Conservation (phyloP, 257 asterid genomes). For the Paraleonurus japonicus region DNA sequence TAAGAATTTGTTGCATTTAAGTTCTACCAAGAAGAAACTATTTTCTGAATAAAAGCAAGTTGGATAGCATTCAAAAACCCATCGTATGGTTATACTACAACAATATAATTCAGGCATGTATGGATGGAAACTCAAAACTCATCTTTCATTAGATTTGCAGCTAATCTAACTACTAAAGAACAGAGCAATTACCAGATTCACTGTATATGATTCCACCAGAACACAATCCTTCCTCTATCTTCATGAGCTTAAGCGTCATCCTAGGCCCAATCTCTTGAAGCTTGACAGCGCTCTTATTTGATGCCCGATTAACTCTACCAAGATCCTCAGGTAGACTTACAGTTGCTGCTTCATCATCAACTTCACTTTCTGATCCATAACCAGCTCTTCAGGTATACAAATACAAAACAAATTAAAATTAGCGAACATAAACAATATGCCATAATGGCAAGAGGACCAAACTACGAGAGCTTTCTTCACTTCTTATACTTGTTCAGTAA, state of each 20-base stretch:
- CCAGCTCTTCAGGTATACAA: constrained; percentile 60
- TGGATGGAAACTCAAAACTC: background rate
- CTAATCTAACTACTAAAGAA: background rate
- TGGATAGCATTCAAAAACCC: background rate
- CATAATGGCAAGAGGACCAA: background rate
- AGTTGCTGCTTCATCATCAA: constrained; percentile 88
- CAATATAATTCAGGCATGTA: background rate
- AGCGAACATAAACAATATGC: background rate
- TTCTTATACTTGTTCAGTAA: background rate
- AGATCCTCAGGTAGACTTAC: constrained; percentile 67
- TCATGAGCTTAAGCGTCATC: constrained; percentile 76
- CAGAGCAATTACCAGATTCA: constrained; percentile 38
- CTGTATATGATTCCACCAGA: constrained; percentile 68
- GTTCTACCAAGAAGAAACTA: background rate
- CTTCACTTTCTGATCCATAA: constrained; percentile 95
- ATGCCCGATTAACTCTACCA: constrained; percentile 76
- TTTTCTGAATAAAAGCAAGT: background rate
- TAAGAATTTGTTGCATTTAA: background rate
- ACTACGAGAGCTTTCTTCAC: background rate
- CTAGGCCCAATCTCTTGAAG: constrained; percentile 95
- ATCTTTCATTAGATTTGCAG: background rate
- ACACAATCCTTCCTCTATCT: constrained; percentile 81
- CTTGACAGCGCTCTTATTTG: constrained; percentile 84
- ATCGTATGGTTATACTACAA: background rate
- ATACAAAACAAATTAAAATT: background rate